These are phyloP conservation scores for Penicillium verrucosum DNA, from an alignment of 2,329 filamentous ascomycete species.

Conservation along the genomic window DNA sequence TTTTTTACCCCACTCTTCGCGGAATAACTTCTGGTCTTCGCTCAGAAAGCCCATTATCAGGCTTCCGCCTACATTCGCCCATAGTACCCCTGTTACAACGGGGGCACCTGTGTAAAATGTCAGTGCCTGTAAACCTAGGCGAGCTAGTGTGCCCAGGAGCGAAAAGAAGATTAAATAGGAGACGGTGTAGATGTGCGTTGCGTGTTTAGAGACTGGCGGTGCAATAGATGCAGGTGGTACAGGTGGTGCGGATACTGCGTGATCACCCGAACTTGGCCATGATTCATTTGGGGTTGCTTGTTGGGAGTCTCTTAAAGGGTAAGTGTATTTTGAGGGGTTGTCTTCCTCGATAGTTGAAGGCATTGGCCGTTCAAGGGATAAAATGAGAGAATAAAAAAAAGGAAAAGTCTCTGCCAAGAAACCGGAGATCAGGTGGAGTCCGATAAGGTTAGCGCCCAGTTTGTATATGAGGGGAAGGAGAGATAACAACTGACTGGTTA, in stretches of 20 bases:
- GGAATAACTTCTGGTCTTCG: slow-evolving; percentile 75
- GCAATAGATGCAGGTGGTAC: slow-evolving; percentile 5
- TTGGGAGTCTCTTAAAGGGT: not conserved
- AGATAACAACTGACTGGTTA: slow-evolving; percentile 7
- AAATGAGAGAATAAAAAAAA: not conserved
- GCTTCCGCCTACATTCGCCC: slow-evolving; percentile 83
- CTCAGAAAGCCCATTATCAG: slow-evolving; percentile 80
- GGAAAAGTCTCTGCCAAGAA: slow-evolving; percentile 6
- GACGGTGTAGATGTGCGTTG: slow-evolving; percentile 65
- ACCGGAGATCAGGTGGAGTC: slow-evolving; percentile 7
- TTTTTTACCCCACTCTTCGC: slow-evolving; percentile 57
- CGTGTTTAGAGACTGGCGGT: slow-evolving; percentile 46
- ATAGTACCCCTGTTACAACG: slow-evolving; percentile 69
- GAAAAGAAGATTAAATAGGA: slow-evolving; percentile 85
- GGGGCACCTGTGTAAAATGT: slow-evolving; percentile 77
- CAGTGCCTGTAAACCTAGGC: slow-evolving; percentile 74
- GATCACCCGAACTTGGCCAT: slow-evolving; percentile 13
- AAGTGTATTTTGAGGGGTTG: not conserved
- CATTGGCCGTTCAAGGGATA: not conserved
- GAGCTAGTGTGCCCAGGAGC: slow-evolving; percentile 76
- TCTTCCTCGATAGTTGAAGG: not conserved
- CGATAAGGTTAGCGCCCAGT: not conserved
- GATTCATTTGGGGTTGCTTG: not conserved
- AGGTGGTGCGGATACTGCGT: slow-evolving; percentile 5
- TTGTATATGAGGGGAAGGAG: slow-evolving; percentile 7